Conservation (phyloP, 208 protist species). For the Crithidia acanthocephali region DNA sequence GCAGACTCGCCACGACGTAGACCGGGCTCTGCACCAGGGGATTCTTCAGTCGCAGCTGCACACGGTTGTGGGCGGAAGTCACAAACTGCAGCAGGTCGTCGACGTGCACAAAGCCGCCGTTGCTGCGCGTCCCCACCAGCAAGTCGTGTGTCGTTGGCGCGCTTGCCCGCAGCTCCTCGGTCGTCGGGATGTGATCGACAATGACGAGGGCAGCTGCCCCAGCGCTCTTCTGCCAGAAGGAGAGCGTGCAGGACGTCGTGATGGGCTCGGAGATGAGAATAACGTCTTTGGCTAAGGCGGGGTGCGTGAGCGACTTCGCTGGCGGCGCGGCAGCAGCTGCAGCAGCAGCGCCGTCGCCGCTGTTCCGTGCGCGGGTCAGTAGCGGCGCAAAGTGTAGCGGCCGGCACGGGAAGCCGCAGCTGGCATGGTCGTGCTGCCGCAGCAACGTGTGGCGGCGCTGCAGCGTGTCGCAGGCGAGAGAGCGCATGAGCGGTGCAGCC, state of each 20-base stretch:
- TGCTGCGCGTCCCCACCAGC: conserved; percentile 19
- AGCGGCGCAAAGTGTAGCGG: conserved; percentile 29
- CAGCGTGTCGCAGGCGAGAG: conserved; percentile 6
- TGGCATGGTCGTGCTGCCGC: conserved; percentile 13
- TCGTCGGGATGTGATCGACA: conserved; percentile 26
- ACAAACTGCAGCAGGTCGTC: conserved; percentile 24
- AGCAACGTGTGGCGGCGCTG: conserved; percentile 20
- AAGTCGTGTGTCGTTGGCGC: conserved; percentile 6
- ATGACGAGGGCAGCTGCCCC: conserved; percentile 13
- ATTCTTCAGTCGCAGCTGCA: conserved; percentile 19
- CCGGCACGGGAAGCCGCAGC: conserved; percentile 21
- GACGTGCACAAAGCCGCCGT: conserved; percentile 32
- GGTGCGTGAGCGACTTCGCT: conserved; percentile 3
- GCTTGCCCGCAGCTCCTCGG: conserved; percentile 16
- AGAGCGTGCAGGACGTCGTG: conserved; percentile 41
- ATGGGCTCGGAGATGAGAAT: conserved; percentile 58
- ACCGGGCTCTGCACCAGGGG: conserved; percentile 4
- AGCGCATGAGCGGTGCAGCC: conserved; percentile 20
- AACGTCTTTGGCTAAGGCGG: conserved; percentile 4
- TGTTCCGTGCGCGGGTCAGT: background rate
- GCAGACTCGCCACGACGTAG: conserved; percentile 30
- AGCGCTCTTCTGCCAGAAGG: conserved; percentile 26
- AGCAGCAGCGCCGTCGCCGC: too few species aligned
- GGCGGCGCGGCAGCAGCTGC: too few species aligned
- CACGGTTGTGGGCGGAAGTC: conserved; percentile 10